Evolutionary conservation across 208 protist species (phyloP), one percentile per base, ranked within the genome.

Genomic region (Acanthamoeba castellanii): DNA sequence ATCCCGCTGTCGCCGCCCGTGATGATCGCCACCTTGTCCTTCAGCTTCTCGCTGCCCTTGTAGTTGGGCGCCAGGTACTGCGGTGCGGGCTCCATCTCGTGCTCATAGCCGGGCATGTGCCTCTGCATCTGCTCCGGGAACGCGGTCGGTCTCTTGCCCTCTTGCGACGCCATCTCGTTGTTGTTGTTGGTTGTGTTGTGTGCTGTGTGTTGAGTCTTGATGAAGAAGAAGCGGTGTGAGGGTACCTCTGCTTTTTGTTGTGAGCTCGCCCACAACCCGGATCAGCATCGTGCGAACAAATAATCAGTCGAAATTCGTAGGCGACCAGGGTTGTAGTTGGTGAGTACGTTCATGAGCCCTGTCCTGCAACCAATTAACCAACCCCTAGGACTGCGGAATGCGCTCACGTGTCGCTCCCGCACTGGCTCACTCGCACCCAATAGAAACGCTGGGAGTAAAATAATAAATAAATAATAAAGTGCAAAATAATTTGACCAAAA

Each of bases 1-100:
- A 97, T 97, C 7, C 96, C 96, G 74, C 70, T 93, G 92, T 97
- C 96, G n/a, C 96, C 96, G 37, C 96, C 96, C 22, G 96, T 97
- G 57, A 97, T 88, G 3, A 97, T 32, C 22, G 96, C 96, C 66
- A 94, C 90, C 52, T 84, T 84, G 70, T 68, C 90, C 68, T 84
- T 47, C 9, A 94, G 90, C 90, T 94, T 94, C 27, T 84, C 70
- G 52, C 68, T 85, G 50, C 90, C 90, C 59, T 92, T 92, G 87
- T 92, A 92, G 87, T 74, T 76, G 16, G 87, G 87, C 13, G 87
- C 87, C 59, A 92, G 59, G 47, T 59, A 92, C 42, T 42, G 22
- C 18, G 87, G 87, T 11, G 47, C 47, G 37, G 61, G 61, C 2
- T 50, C 34, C 87, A 92, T 92, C 87, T 92, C n/a, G 34, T 92